A percentile compares a stretch with the other conserved stretches of the same genome.
Evolutionary conservation across 805 yeast genomes (phyloP).

Genomic region (Kregervanrija delftensis): DNA sequence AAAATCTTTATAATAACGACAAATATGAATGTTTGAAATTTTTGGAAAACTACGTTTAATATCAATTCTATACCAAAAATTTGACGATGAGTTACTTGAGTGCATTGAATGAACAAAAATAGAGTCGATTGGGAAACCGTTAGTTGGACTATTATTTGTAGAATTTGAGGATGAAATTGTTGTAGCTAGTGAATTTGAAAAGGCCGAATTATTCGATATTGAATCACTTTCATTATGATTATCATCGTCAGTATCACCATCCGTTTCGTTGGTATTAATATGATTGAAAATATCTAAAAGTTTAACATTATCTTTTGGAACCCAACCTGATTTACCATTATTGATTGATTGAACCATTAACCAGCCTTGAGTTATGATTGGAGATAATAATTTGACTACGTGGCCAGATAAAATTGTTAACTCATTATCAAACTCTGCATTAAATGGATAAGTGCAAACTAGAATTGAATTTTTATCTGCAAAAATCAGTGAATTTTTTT

Average conservation of each 20-base stretch:
- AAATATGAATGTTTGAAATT: constrained; percentile 31
- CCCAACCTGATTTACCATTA: constrained; percentile 38
- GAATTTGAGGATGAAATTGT: constrained; percentile 1
- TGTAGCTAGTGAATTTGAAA: not conserved
- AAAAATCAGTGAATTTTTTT: not conserved
- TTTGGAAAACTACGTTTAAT: constrained; percentile 13
- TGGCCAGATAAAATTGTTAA: constrained; percentile 43
- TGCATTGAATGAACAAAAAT: constrained; percentile 24
- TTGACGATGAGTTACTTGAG: not conserved
- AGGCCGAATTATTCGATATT: not conserved
- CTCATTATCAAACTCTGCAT: constrained; percentile 28
- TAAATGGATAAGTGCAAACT: constrained; percentile 6
- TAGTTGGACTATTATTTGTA: not conserved
- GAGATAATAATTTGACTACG: constrained; percentile 41
- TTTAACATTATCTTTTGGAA: constrained; percentile 39
- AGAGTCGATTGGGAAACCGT: not conserved
- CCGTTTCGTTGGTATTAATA: not conserved
- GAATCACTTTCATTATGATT: not conserved
- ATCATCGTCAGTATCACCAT: not conserved
- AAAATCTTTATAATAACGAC: constrained; percentile 47
- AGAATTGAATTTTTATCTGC: constrained; percentile 3
- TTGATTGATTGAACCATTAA: constrained; percentile 49
- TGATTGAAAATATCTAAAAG: constrained; percentile 6
- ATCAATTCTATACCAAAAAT: constrained; percentile 48
- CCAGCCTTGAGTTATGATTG: constrained; percentile 45